Base-by-base conservation (phyloP, 192 early-diverging fungal genomes). In the Coemansia sp. region DNA sequence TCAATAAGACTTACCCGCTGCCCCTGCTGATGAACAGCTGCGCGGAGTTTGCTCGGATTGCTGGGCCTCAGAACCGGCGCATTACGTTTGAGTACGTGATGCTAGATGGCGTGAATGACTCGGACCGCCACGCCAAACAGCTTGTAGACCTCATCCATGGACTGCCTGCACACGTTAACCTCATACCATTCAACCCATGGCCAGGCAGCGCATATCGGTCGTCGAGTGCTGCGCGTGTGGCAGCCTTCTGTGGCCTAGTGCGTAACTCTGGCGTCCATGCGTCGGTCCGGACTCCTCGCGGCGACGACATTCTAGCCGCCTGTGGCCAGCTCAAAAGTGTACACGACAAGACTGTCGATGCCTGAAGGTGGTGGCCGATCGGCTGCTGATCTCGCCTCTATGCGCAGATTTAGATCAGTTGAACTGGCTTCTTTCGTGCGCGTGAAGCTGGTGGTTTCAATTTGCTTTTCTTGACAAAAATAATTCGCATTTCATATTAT, bases 31-130 rank as follows among this genome's bases (percentile, higher is more conserved):
- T 96, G 76, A 76, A 86, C 3, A 91, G 91, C 53, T 91, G 92
- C 64, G 66, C 77, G 3, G 72, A 89, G 33, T 96, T 88, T 78
- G 84, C 82, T 13, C 76, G 72, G 62, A 59, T 66, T 52, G 82
- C 87, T 66, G 75, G 85, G 19, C 85, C 71, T 17, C 80, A 81
- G 43, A 89, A 86, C 59, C 78, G 85, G 6, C 76, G 94, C 52
- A 92, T 96, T 58, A 96, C 94, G 8, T 94, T 96, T 79, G 94
- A 96, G 85, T 92, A 96, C 75, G 92, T 94, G 26, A 93, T 96
- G 95, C 84, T 96, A 60, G 85, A 90, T 40, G 87, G 85, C 52
- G 87, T 96, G n/a, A 96, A 96, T 68, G 95, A 96, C 65, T 85
- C 86, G 0, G 69, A 87, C 6, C 67, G 68, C 3, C 89, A 93